These are phyloP conservation scores for Boletus tylopilopsis DNA, from an alignment of 768 basidiomycete species.

Conservation along the genomic window DNA sequence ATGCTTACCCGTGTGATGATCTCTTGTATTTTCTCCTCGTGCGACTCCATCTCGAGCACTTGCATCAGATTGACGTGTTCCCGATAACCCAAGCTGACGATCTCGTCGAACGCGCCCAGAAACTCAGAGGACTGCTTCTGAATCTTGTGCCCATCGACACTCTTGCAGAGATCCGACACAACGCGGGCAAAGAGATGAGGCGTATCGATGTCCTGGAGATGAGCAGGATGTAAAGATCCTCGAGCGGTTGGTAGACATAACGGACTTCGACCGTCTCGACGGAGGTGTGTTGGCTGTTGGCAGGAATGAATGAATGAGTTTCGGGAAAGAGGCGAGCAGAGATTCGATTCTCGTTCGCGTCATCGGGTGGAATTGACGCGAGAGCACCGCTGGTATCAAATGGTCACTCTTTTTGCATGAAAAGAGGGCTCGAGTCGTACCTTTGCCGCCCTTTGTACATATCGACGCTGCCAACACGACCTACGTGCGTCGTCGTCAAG, in stretches of 20 bases:
- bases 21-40: slow-evolving; percentile 94
- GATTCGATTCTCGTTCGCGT: slow-evolving; percentile 90
- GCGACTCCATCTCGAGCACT: slow-evolving; percentile 86
- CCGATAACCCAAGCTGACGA: slow-evolving; percentile 85
- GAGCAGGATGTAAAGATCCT: slow-evolving; percentile 94
- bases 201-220: slow-evolving; percentile 98
- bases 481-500: slow-evolving; percentile 36
- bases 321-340: slow-evolving; percentile 94
- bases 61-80: slow-evolving; percentile 78
- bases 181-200: slow-evolving; percentile 91
- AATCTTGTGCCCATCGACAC: slow-evolving; percentile 86
- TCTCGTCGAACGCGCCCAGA: slow-evolving; percentile 93
- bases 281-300: slow-evolving; percentile 94
- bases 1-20: slow-evolving; percentile 52
- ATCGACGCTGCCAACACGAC: slow-evolving; percentile 93
- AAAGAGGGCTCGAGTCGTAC: slow-evolving; percentile 41
- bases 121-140: slow-evolving; percentile 89
- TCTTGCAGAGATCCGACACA: slow-evolving; percentile 87
- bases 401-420: neutral
- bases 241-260: slow-evolving; percentile 94
- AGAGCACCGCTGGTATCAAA: slow-evolving; percentile 73
- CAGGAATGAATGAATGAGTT: slow-evolving; percentile 94
- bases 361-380: slow-evolving; percentile 94
- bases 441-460: slow-evolving; percentile 92
- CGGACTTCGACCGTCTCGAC: slow-evolving; percentile 93